Conservation (phyloP, 495 filamentous ascomycete species). For the Lepraria neglecta region DNA sequence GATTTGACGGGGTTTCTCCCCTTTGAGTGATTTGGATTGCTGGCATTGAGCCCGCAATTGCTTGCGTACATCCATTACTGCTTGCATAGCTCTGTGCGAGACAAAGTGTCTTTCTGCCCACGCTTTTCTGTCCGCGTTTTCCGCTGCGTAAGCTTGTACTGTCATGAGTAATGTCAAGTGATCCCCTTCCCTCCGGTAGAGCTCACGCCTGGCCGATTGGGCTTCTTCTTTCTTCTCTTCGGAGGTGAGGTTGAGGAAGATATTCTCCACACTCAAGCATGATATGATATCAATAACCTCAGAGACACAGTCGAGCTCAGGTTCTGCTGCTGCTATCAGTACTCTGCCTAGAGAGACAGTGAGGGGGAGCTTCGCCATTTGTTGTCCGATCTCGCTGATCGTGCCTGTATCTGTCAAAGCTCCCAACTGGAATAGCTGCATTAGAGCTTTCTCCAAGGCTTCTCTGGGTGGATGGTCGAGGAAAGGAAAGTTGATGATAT, state of each 20-base stretch:
- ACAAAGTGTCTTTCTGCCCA: constrained; percentile 79
- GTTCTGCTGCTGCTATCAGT: constrained; percentile 68
- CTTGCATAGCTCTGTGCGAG: constrained; percentile 75
- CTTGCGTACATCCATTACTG: constrained; percentile 76
- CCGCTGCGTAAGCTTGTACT: constrained; percentile 71
- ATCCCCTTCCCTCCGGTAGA: constrained; percentile 80
- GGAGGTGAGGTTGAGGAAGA: constrained; percentile 72
- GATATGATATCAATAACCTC: constrained; percentile 92
- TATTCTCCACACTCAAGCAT: constrained; percentile 78
- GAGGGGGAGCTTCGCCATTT: constrained; percentile 78
- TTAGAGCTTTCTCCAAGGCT: constrained; percentile 72
- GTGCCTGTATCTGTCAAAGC: constrained; percentile 65
- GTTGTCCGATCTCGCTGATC: constrained; percentile 66
- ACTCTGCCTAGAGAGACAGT: constrained; percentile 76
- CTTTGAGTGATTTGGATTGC: constrained; percentile 38
- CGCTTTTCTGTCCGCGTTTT: constrained; percentile 61
- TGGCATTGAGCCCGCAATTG: constrained; percentile 68
- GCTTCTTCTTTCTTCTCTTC: constrained; percentile 79
- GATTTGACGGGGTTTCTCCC: constrained; percentile 19
- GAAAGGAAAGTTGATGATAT: constrained; percentile 78
- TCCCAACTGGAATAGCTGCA: constrained; percentile 70
- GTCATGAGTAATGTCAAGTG: constrained; percentile 79
- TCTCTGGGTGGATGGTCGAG: constrained; percentile 75
- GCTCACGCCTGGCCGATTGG: constrained; percentile 62
- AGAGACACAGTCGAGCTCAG: constrained; percentile 60